Conservation (phyloP, 805 yeast genomes). For the Schwanniomyces polymorphus region DNA sequence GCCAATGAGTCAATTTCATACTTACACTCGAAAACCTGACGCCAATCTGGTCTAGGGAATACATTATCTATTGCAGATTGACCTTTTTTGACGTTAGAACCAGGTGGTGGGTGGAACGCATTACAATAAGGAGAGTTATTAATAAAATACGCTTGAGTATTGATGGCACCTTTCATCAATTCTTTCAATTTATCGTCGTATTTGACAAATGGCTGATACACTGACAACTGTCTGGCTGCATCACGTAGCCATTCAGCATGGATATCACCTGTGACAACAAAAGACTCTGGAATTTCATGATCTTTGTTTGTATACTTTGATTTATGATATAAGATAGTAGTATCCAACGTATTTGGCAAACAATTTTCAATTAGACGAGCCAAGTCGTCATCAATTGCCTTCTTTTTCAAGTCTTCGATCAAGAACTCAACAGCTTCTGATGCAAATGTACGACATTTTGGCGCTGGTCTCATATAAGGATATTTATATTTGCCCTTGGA, state of each 20-base stretch:
- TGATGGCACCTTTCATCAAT: conserved; percentile 74
- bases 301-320: conserved; percentile 13
- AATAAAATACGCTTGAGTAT: conserved; percentile 71
- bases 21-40: conserved; percentile 80
- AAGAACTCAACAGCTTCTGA: conserved; percentile 62
- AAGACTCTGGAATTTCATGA: conserved; percentile 50
- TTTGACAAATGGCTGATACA: conserved; percentile 62
- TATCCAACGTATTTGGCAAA: conserved; percentile 84
- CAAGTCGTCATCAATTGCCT: conserved; percentile 62
- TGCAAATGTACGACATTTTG: conserved; percentile 69
- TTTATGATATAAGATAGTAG: conserved; percentile 76
- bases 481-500: conserved; percentile 54
- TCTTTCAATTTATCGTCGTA: conserved; percentile 50
- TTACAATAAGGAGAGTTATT: conserved; percentile 76
- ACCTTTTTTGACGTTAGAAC: conserved; percentile 47
- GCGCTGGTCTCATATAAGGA: conserved; percentile 77
- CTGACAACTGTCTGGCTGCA: conserved; percentile 78
- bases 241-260: conserved; percentile 94
- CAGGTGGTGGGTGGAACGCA: conserved; percentile 84
- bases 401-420: conserved; percentile 49
- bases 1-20: conserved; percentile 87
- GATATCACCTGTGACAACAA: conserved; percentile 88
- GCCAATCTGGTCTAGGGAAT: conserved; percentile 68
- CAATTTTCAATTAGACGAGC: conserved; percentile 78
- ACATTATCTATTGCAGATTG: conserved; percentile 63